Evolutionary conservation across 768 basidiomycete species (phyloP).

Genomic region (Suillus subluteus): DNA sequence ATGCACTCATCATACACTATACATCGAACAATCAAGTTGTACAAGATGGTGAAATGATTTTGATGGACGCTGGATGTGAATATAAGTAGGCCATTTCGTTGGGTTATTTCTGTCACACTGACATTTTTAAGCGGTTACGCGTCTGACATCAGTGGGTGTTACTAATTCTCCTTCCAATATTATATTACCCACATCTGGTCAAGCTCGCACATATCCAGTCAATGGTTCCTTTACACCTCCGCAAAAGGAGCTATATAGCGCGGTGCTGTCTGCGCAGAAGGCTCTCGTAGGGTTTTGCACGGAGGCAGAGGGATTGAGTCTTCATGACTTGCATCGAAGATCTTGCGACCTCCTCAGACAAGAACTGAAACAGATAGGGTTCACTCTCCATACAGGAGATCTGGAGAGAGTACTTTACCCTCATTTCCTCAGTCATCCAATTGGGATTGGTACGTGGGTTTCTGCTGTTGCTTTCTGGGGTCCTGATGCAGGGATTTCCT

Average conservation of each 20-base stretch:
- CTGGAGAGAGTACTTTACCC: conserved; percentile 82
- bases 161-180: conserved; percentile 3
- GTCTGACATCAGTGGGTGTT: conserved; percentile 82
- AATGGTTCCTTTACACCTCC: conserved; percentile 78
- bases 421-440: conserved; percentile 89
- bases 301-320: conserved; percentile 54
- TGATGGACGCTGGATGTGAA: conserved; percentile 94
- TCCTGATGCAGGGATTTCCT: conserved; percentile 16
- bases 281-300: conserved; percentile 63
- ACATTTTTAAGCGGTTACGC: conserved; percentile 73
- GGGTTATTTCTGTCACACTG: conserved; percentile 9
- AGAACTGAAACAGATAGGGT: conserved; percentile 72
- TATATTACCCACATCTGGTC: conserved; percentile 14
- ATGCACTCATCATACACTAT: conserved; percentile 93
- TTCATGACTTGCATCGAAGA: conserved; percentile 78
- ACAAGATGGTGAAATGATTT: conserved; percentile 69
- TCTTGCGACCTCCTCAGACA: conserved; percentile 67
- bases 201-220: conserved; percentile 88
- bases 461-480: conserved; percentile 7
- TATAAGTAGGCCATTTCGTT: conserved; percentile 61
- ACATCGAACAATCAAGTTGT: conserved; percentile 87
- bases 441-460: conserved; percentile 74
- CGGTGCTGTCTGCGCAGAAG: conserved; percentile 75
- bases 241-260: conserved; percentile 85
- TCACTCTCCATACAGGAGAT: conserved; percentile 49